Base-by-base conservation (phyloP, 176 grass and related monocot genomes). In the Triticum turgidum region DNA sequence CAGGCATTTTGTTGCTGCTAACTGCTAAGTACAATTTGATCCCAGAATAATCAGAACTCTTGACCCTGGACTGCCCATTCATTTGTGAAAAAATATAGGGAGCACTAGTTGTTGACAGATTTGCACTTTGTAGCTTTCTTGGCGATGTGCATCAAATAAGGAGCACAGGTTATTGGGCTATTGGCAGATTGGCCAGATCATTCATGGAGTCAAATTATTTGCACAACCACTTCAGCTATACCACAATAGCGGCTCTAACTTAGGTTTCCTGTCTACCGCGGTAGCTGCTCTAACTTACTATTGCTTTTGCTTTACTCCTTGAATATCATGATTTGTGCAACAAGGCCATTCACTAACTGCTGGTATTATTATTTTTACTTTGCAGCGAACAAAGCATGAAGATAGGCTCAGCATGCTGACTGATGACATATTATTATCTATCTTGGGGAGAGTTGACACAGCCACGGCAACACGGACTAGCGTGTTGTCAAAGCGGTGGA, bases 401-500 rank as follows among this genome's bases (percentile, higher is more conserved):
- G 70, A 73, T 73, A 13, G 70, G 39, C 70, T 73, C 70, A 73
- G 70, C 24, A 22, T 13, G n/a, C 39, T 45, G n/a, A 22, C 70
- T 73, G 70, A 45, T 73, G 70, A 73, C 39, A 45, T 73, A 25
- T 25, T 45, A 45, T 45, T 73, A n/a, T 73, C 70, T 73, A 73
- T 73, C 39, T 42, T 73, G 39, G 7, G 22, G 70, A 73, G 70
- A 73, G 38, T 73, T 21, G 70, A 73, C 70, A 73, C 13, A 73
- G 13, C 70, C 44, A 73, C n/a, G 21, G 70, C 70, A 73, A 14
- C 70, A 44, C 21, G 11, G 39, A 73, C 70, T 45, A 73, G n/a
- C 47, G 42, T 75, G 42, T 13, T 84, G 6, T 84, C 82, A 65
- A 49, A 39, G 61, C 25, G 59, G 11, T 84, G 82, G 82, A 84